Base-by-base conservation (phyloP, 2,329 filamentous ascomycete genomes). In the Colletotrichum sp. region DNA sequence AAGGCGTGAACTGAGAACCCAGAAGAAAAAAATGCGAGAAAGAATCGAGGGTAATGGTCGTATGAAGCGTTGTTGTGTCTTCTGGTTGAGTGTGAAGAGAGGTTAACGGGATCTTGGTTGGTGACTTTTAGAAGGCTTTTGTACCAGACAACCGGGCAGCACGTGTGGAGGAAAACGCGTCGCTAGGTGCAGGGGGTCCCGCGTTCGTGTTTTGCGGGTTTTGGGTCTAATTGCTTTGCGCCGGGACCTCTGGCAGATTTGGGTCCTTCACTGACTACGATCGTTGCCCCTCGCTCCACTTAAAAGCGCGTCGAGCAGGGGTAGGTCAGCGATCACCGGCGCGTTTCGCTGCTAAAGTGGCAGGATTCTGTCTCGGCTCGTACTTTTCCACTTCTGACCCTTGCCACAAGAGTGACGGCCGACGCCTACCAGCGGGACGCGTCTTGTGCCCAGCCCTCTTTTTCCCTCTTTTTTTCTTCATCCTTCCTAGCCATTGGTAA, bases 141-240 rank as follows among this genome's bases (percentile, higher is more conserved):
- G 73, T 75, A 75, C 59, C 68, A 66, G 66, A 64, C 43, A 61
- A 57, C 21, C 29, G 31, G 59, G 54, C 66, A 33, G 63, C 59
- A 73, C 75, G 73, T 64, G 73, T 65, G 43, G 51, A 55, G 61
- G 69, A 68, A 51, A 66, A 70, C 73, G 73, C 73, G 73, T 76
- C 62, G 33, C 33, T 64, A 47, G 24, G 21, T 66, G 55, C 47
- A 63, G 69, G 72, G 64, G 66, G 57, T 27, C 11, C 47, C 70
- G 70, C 72, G 71, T 76, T 74, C 74, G 66, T 62, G 33, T 66
- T 69, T 61, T 34, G 33, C 33, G 29, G 43, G 63, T 16, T 51
- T 51, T 54, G 34, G 33, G 59, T 36, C 59, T 62, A 64, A 64
- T 31, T 64, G 36, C 61, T 47, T 18, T 43, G 9, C 24, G 13